phyloP scores from a whole-genome alignment of 2,329 filamentous ascomycete species.

The Metarhizium rileyi region DNA sequence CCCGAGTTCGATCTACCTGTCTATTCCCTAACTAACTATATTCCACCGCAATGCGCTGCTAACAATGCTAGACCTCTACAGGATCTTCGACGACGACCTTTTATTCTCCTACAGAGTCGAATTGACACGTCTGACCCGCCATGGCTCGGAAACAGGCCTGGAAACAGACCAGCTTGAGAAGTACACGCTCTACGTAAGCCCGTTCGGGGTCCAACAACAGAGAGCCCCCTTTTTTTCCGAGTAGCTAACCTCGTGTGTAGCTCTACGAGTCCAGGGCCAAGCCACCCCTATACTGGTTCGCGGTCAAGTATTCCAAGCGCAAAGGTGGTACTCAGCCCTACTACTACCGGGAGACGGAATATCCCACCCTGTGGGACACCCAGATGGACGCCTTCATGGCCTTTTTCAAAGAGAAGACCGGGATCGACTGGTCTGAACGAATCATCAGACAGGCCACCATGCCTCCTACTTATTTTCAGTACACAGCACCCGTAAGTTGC shows the following conservation, averaged over 20 bases:
- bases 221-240: not conserved
- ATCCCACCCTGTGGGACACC: slow-evolving; percentile 26
- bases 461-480: slow-evolving; percentile 28
- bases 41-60: not conserved
- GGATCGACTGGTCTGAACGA: slow-evolving; percentile 49
- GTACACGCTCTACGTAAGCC: slow-evolving; percentile 43
- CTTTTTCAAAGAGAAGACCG: slow-evolving; percentile 50
- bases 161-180: not conserved
- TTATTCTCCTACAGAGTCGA: slow-evolving; percentile 55
- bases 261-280: slow-evolving; percentile 55
- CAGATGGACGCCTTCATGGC: slow-evolving; percentile 42
- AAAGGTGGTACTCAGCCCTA: slow-evolving; percentile 25
- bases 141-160: not conserved
- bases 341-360: slow-evolving; percentile 29
- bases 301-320: slow-evolving; percentile 38
- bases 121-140: slow-evolving; percentile 40
- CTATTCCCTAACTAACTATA: too few relatives aligned
- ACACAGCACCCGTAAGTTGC: slow-evolving; percentile 35
- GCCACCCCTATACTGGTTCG: slow-evolving; percentile 52
- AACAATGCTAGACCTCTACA: slow-evolving; percentile 41
- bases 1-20: slow-evolving; percentile 29
- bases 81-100: slow-evolving; percentile 49
- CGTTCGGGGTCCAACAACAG: not conserved
- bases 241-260: slow-evolving; percentile 28
- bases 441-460: slow-evolving; percentile 25